Conservation (phyloP, 768 basidiomycete genomes). For the Suillus luteus region DNA sequence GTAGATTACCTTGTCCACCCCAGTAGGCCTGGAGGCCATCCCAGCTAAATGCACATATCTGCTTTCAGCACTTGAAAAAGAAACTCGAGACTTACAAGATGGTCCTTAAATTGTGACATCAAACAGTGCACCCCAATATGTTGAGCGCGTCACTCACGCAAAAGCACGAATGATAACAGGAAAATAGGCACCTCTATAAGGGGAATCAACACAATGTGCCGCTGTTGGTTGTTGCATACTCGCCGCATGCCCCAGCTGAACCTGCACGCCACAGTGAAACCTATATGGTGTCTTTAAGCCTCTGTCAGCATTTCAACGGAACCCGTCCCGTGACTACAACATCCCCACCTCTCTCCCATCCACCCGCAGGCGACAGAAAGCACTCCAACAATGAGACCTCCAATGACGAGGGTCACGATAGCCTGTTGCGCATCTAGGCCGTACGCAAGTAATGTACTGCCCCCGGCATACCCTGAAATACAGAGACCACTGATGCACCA, state of each 20-base stretch:
- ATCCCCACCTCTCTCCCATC: slow-evolving; percentile 24
- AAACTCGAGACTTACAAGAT: slow-evolving; percentile 2
- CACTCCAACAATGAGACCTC: slow-evolving; percentile 17
- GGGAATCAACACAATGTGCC: neutral
- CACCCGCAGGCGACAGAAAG: slow-evolving; percentile 25
- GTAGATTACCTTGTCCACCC: slow-evolving; percentile 22
- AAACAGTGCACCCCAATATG: neutral
- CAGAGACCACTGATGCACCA: slow-evolving; percentile 27
- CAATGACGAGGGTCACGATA: slow-evolving; percentile 19
- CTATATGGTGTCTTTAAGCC: slow-evolving; percentile 19
- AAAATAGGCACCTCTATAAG: slow-evolving; percentile 3
- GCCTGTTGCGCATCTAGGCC: slow-evolving; percentile 20
- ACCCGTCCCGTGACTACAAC: neutral
- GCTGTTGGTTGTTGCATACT: neutral
- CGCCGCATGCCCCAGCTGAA: slow-evolving; percentile 24
- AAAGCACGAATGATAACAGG: neutral
- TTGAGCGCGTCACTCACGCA: neutral
- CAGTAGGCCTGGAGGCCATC: slow-evolving; percentile 25
- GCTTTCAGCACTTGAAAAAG: neutral
- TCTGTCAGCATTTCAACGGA: slow-evolving; percentile 9
- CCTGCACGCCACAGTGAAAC: slow-evolving; percentile 22
- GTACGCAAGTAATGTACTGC: slow-evolving; percentile 23
- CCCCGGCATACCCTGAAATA: slow-evolving; percentile 19
- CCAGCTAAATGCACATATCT: slow-evolving; percentile 15
- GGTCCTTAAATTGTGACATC: neutral